phyloP scores from a whole-genome alignment of 2,329 filamentous ascomycete genomes.

The Monilinia vaccinii-corymbosi region DNA sequence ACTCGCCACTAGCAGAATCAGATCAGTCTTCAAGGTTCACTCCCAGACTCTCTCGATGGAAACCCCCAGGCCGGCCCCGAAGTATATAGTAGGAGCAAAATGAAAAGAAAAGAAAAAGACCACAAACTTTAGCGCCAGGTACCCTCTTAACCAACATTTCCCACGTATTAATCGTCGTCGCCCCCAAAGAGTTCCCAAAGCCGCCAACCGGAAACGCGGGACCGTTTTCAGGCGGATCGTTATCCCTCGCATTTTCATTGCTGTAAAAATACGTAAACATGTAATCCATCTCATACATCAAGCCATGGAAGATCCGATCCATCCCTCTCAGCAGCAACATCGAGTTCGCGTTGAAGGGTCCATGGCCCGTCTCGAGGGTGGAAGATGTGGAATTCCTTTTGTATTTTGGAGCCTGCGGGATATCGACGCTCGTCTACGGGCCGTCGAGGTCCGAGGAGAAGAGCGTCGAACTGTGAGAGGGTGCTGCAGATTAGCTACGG shows the following conservation, averaged over 20 bases:
- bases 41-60: too few species aligned
- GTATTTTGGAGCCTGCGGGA: background rate
- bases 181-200: background rate
- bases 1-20: background rate
- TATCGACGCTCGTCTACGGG: background rate
- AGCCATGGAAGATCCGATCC: background rate
- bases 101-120: too few species aligned
- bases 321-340: background rate
- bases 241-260: background rate
- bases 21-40: too few species aligned
- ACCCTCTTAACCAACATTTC: background rate
- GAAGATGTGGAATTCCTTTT: background rate
- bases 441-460: background rate
- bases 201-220: background rate
- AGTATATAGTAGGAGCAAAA: too few species aligned
- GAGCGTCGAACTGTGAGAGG: background rate
- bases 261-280: background rate
- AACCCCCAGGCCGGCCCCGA: too few species aligned
- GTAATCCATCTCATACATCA: background rate
- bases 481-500: background rate
- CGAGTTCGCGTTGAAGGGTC: background rate
- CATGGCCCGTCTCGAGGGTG: background rate
- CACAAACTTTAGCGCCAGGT: background rate
- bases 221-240: background rate
- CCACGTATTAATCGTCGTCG: background rate